Conservation (phyloP, 1,284 basidiomycete species). For the Marasmius tenuissimus region DNA sequence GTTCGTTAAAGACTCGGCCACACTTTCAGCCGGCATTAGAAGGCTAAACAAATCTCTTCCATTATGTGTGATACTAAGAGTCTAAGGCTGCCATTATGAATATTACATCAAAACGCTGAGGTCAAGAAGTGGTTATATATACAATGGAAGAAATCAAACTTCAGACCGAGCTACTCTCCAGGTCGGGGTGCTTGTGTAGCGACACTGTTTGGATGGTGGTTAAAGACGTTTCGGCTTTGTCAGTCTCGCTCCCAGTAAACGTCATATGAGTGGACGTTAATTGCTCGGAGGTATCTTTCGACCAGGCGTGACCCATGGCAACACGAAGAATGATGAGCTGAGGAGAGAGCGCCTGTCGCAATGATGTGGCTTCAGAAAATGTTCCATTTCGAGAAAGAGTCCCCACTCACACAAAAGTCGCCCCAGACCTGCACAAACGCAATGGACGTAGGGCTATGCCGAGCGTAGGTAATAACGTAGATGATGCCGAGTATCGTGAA, state of each 20-base stretch:
- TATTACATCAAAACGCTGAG: too few species aligned
- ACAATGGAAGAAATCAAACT: too few species aligned
- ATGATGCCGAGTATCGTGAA: slow-evolving; percentile 25
- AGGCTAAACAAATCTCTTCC: too few species aligned
- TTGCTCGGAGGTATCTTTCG: slow-evolving; percentile 15
- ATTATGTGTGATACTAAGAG: too few species aligned
- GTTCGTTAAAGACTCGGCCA: too few species aligned
- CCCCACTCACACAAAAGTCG: slow-evolving; percentile 20
- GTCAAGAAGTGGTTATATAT: too few species aligned
- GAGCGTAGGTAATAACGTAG: slow-evolving; percentile 23
- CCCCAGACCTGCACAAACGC: slow-evolving; percentile 25
- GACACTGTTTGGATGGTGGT: neutral
- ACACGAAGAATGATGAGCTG: slow-evolving; percentile 28
- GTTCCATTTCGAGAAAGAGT: neutral
- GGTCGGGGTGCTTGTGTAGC: too few species aligned
- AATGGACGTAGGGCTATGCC: slow-evolving; percentile 20
- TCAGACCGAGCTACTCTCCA: too few species aligned
- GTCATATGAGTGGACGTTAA: slow-evolving; percentile 9
- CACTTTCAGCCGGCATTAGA: too few species aligned
- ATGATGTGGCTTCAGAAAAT: neutral
- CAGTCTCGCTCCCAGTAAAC: neutral
- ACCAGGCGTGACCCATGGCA: slow-evolving; percentile 24
- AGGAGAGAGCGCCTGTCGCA: slow-evolving; percentile 23
- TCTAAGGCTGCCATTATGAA: too few species aligned
- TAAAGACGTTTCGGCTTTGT: too few species aligned